Evolutionary conservation across 169 alveolate genomes (phyloP).

Genomic region (Plasmodium blacklocki): DNA sequence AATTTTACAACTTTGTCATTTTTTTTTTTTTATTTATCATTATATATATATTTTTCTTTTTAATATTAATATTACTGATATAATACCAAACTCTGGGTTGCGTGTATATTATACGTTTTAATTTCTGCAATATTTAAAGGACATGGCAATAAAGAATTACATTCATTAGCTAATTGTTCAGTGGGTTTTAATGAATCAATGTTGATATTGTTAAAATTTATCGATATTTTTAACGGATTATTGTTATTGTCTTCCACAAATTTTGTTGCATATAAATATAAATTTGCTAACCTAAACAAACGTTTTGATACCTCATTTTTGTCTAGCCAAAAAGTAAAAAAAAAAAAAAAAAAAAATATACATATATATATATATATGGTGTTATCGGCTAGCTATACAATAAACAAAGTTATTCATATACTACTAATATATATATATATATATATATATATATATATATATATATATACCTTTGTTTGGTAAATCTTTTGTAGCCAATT

Average conservation of each 20-base stretch:
- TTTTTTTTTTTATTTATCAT: neutral
- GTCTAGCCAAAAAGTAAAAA: conserved; percentile 9
- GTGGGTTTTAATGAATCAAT: conserved; percentile 26
- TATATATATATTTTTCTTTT: conserved; percentile 3
- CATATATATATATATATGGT: neutral
- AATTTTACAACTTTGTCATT: neutral
- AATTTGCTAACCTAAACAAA: conserved; percentile 43
- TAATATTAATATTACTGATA: conserved; percentile 34
- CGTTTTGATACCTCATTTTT: conserved; percentile 11
- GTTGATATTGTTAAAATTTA: conserved; percentile 41
- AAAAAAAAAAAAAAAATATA: neutral
- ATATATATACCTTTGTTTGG: conserved; percentile 23
- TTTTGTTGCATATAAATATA: conserved; percentile 41
- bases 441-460: neutral
- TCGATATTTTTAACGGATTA: conserved; percentile 17
- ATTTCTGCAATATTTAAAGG: conserved; percentile 45
- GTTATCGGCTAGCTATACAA: neutral
- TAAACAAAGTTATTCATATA: neutral
- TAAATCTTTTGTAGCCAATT: conserved; percentile 19
- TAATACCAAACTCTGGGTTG: conserved; percentile 37
- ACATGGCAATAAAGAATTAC: conserved; percentile 23
- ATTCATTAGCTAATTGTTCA: conserved; percentile 44
- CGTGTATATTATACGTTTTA: conserved; percentile 9
- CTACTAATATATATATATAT: neutral
- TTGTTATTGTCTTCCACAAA: conserved; percentile 32